Evolutionary conservation across 164 flowering plant genomes (phyloP).

Genomic region (Hamamelis virginiana): DNA sequence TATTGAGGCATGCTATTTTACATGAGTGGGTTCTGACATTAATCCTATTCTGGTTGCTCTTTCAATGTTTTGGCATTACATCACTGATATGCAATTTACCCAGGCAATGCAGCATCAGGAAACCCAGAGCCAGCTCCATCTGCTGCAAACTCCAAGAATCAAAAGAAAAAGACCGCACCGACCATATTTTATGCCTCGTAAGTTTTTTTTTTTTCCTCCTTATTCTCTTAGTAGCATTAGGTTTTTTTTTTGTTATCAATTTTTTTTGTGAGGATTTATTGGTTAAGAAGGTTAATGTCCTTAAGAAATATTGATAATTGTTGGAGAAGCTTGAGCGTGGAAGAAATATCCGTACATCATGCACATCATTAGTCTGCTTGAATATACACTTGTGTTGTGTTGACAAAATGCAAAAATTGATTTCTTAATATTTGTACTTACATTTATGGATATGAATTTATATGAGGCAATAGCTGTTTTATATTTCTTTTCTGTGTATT

Average conservation of each 20-base stretch:
- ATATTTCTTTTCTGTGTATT: too few species aligned
- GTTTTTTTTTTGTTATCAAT: neutral
- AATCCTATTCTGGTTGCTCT: neutral
- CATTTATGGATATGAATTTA: too few species aligned
- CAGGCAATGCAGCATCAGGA: conserved; percentile 33
- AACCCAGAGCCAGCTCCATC: conserved; percentile 29
- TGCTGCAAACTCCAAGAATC: conserved; percentile 26
- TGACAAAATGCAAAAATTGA: too few species aligned
- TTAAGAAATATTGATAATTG: neutral
- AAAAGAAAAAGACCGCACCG: conserved; percentile 46
- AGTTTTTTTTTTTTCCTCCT: conserved; percentile 25
- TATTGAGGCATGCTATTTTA: too few species aligned
- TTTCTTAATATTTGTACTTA: too few species aligned
- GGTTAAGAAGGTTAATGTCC: neutral
- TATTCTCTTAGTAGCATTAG: neutral
- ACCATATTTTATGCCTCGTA: conserved; percentile 81
- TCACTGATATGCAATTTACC: neutral
- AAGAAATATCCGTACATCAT: neutral
- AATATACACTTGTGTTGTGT: too few species aligned
- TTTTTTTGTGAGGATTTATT: neutral
- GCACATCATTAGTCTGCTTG: neutral
- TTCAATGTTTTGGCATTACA: conserved; percentile 7
- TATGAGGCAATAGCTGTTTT: too few species aligned
- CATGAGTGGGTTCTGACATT: too few species aligned
- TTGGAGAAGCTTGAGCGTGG: neutral